phyloP scores from a whole-genome alignment of 2,329 filamentous ascomycete genomes.

The Cordyceps cicadae region DNA sequence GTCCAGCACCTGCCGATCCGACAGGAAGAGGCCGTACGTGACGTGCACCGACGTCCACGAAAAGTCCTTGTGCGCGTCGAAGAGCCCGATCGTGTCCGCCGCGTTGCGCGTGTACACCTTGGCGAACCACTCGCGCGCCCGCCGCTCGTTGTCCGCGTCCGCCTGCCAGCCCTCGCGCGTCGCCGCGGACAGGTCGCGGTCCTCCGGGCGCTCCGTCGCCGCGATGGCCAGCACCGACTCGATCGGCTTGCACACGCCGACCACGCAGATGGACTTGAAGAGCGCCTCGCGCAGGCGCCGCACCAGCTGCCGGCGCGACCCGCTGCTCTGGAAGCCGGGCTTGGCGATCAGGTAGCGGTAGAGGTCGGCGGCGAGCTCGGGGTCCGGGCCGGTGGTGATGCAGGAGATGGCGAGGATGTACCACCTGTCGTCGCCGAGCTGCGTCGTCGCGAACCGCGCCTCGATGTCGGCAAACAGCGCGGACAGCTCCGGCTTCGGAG shows the following conservation, averaged over 20 bases:
- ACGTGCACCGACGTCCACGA: slow-evolving; percentile 46
- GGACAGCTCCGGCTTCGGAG: slow-evolving; percentile 5
- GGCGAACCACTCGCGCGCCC: slow-evolving; percentile 47
- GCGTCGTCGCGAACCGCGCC: not conserved
- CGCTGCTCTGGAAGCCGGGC: slow-evolving; percentile 34
- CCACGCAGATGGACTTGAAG: slow-evolving; percentile 48
- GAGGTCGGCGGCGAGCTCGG: slow-evolving; percentile 42
- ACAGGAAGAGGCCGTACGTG: slow-evolving; percentile 50
- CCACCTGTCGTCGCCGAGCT: slow-evolving; percentile 10
- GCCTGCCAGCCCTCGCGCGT: slow-evolving; percentile 51
- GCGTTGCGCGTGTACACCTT: slow-evolving; percentile 48
- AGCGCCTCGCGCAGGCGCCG: slow-evolving; percentile 48
- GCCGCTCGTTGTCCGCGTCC: slow-evolving; percentile 44
- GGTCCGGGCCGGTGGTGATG: slow-evolving; percentile 19
- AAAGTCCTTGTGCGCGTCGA: slow-evolving; percentile 31
- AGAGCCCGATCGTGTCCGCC: slow-evolving; percentile 24
- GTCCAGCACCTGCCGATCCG: slow-evolving; percentile 45
- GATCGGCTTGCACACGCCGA: slow-evolving; percentile 55
- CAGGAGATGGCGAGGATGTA: slow-evolving; percentile 14
- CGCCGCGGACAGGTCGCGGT: slow-evolving; percentile 42
- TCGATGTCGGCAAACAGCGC: slow-evolving; percentile 7
- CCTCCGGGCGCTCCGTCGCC: slow-evolving; percentile 41
- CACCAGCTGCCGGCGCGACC: slow-evolving; percentile 38
- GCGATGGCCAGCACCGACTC: slow-evolving; percentile 51
- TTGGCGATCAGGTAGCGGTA: slow-evolving; percentile 47